phyloP scores from a whole-genome alignment of 176 grass and related monocot genomes.

The Cenchrus fungigraminus region DNA sequence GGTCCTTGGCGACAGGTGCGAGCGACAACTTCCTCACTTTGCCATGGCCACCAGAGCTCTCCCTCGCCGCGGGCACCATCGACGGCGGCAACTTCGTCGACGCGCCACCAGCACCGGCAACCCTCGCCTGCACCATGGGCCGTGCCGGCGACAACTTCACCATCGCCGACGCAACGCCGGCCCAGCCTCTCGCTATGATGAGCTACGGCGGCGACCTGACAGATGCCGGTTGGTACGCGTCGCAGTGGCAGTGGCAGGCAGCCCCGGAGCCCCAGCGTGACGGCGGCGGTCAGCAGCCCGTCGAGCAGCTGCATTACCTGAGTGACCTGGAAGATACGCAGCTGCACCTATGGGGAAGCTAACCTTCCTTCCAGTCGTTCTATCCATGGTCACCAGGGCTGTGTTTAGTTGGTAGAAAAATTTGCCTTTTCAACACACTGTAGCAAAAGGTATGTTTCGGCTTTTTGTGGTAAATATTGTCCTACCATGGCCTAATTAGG shows the following conservation, averaged over 20 bases:
- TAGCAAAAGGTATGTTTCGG: too few species aligned
- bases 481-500: too few species aligned
- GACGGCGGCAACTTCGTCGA: neutral
- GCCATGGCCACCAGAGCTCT: neutral
- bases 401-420: too few species aligned
- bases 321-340: too few species aligned
- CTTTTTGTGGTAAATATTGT: too few species aligned
- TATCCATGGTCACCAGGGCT: too few species aligned
- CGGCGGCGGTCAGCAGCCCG: neutral
- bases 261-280: neutral
- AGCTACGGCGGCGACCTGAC: neutral
- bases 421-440: too few species aligned
- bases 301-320: slow-evolving; percentile 3
- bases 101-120: neutral
- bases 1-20: neutral
- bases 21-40: neutral
- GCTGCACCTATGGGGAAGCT: too few species aligned
- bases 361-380: too few species aligned
- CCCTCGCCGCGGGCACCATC: neutral
- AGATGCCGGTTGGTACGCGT: neutral
- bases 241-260: neutral
- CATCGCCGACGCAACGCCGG: neutral
- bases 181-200: neutral
- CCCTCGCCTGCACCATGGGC: neutral
- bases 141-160: neutral